Percentiles rank a stretch among this genome's conserved stretches.
Evolutionary conservation across 345 rosid species (phyloP).

Genomic region (Eucalyptus leucophloia): DNA sequence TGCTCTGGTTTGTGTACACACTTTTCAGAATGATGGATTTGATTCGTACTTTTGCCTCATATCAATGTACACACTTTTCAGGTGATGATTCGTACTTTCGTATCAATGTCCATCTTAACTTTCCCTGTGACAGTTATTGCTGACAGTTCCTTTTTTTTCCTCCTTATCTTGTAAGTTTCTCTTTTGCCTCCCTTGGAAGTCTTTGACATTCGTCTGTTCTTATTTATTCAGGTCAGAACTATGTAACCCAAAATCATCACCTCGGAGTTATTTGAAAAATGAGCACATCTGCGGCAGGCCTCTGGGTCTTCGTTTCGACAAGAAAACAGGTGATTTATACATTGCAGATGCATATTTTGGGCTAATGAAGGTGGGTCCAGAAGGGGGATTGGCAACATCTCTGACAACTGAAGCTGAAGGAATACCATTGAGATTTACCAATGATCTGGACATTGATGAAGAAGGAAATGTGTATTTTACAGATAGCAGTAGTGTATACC

Average conservation of each 20-base stretch:
- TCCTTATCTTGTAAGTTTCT: background rate
- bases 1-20: background rate
- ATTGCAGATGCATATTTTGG: slow-evolving; percentile 94
- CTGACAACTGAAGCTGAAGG: slow-evolving; percentile 79
- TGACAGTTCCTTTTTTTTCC: background rate
- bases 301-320: slow-evolving; percentile 77
- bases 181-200: background rate
- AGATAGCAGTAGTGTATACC: slow-evolving; percentile 72
- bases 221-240: slow-evolving; percentile 44
- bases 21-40: background rate
- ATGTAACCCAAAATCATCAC: slow-evolving; percentile 65
- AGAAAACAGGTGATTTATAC: slow-evolving; percentile 71
- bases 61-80: too few species aligned
- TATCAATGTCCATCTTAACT: background rate
- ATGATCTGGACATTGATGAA: slow-evolving; percentile 83
- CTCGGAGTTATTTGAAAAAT: slow-evolving; percentile 45
- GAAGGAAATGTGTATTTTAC: slow-evolving; percentile 86
- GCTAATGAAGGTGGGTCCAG: slow-evolving; percentile 83
- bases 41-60: background rate
- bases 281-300: slow-evolving; percentile 97
- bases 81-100: background rate
- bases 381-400: slow-evolving; percentile 75
- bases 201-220: background rate
- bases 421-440: slow-evolving; percentile 61
- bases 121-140: background rate